Conservation (phyloP, 177 flowering plant genomes). For the Vitis hybrid region DNA sequence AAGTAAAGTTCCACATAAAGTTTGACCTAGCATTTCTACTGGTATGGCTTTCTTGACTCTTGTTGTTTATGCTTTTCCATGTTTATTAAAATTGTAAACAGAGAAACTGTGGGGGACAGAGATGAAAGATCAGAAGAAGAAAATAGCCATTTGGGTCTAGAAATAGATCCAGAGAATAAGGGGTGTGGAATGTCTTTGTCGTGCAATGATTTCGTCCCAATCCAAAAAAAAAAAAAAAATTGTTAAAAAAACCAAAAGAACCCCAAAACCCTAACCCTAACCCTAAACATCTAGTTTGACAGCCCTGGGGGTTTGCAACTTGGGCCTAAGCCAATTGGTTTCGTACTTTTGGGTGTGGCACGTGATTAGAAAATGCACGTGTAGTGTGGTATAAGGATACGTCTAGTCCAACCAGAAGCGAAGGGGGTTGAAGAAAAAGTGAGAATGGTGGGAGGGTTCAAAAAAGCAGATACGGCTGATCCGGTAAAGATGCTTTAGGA, state of each 20-base stretch:
- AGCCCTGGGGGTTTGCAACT: conserved; percentile 1
- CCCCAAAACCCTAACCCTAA: conserved; percentile 16
- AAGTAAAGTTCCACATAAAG: conserved; percentile 28
- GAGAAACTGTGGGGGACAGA: conserved; percentile 11
- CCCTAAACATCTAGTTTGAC: conserved; percentile 14
- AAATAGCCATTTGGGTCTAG: background rate
- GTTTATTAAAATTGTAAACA: conserved; percentile 4
- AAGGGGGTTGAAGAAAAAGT: background rate
- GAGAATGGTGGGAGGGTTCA: conserved; percentile 13
- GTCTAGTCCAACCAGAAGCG: background rate
- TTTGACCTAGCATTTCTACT: conserved; percentile 32
- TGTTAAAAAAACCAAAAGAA: background rate
- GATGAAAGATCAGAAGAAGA: conserved; percentile 22
- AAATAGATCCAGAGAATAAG: conserved; percentile 7
- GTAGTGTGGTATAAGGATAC: conserved; percentile 17
- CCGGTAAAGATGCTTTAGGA: conserved; percentile 33
- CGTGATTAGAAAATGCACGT: conserved; percentile 32
- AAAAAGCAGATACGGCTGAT: conserved; percentile 28
- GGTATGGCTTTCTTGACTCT: conserved; percentile 14
- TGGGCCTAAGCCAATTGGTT: conserved; percentile 9
- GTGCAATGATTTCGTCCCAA: conserved; percentile 32
- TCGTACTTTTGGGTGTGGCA: conserved; percentile 12
- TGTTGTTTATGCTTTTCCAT: background rate
- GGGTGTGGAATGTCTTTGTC: conserved; percentile 32
- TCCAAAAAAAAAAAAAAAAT: conserved; percentile 1